These are phyloP conservation scores for Coccomyxa sp. DNA, from an alignment of 139 green algal species.

Conservation along the genomic window DNA sequence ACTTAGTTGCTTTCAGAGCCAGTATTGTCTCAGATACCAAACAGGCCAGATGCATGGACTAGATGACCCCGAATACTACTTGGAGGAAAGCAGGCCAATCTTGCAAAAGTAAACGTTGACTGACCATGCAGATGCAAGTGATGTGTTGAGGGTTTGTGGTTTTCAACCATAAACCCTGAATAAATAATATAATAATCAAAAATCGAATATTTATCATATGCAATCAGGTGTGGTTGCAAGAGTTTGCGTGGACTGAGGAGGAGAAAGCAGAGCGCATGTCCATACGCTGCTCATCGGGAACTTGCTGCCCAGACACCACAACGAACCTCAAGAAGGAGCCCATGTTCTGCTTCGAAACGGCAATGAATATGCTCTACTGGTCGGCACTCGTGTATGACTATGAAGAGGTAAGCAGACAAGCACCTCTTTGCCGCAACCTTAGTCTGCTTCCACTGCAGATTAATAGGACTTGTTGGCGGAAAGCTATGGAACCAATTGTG, in stretches of 20 bases:
- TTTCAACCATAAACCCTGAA: too few species aligned
- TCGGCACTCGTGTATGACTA: conserved; percentile 20
- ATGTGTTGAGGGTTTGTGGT: too few species aligned
- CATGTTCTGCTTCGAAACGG: conserved; percentile 29
- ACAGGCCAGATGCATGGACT: too few species aligned
- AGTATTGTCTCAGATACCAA: too few species aligned
- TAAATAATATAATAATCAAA: too few species aligned
- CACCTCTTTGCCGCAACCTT: not conserved
- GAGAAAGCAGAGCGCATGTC: not conserved
- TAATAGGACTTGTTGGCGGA: not conserved
- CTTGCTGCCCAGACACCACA: not conserved
- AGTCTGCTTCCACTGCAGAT: not conserved
- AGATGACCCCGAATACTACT: too few species aligned
- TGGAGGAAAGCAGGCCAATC: too few species aligned
- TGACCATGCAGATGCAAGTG: too few species aligned
- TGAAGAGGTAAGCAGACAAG: conserved; percentile 2
- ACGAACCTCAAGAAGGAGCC: conserved; percentile 8
- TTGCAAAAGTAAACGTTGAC: too few species aligned
- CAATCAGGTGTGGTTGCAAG: conserved; percentile 23
- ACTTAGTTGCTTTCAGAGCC: too few species aligned
- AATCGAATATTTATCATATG: too few species aligned
- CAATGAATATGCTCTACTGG: conserved; percentile 24
- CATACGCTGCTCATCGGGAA: not conserved
- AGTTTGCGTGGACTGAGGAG: conserved; percentile 24
- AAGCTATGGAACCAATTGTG: not conserved